Percentiles rank a stretch among this genome's conserved stretches.
Evolutionary conservation across 371 early-diverging fungal species (phyloP).

Genomic region (Rhizomucor pusillus): DNA sequence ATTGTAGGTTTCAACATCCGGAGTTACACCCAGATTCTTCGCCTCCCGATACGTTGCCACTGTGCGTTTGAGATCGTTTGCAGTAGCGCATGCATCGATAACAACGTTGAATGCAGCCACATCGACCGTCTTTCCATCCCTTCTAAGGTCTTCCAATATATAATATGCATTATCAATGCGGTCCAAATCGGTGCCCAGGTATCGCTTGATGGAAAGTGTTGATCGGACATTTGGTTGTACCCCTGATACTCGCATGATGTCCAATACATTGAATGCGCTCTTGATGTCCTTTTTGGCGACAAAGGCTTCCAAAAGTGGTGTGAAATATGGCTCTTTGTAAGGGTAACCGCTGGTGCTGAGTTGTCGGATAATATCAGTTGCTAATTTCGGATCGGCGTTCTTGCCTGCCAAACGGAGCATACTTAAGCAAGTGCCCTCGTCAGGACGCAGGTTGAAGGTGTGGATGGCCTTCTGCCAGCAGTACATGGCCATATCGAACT

Average conservation of each 20-base stretch:
- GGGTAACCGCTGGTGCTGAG: conserved; percentile 52
- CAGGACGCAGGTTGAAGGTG: conserved; percentile 38
- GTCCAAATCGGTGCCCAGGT: conserved; percentile 23
- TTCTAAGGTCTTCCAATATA: conserved; percentile 47
- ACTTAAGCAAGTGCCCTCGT: conserved; percentile 64
- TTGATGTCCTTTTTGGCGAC: conserved; percentile 50
- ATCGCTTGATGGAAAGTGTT: conserved; percentile 31
- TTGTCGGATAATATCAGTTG: conserved; percentile 57
- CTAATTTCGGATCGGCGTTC: conserved; percentile 52
- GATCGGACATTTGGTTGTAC: conserved; percentile 41
- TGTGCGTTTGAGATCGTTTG: conserved; percentile 52
- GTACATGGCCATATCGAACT: conserved; percentile 36
- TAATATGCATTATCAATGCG: conserved; percentile 52
- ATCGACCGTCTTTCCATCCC: conserved; percentile 51
- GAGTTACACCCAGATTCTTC: conserved; percentile 37
- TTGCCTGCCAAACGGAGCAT: conserved; percentile 64
- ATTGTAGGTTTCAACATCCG: conserved; percentile 63
- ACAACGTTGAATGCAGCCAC: conserved; percentile 64
- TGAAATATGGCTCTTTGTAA: conserved; percentile 66
- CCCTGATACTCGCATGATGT: conserved; percentile 62
- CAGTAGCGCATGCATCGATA: conserved; percentile 53
- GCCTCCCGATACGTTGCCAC: conserved; percentile 55
- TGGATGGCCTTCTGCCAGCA: conserved; percentile 54
- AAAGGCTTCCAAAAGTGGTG: conserved; percentile 70
- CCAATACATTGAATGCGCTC: conserved; percentile 63